These are phyloP conservation scores for Endocarpon pusillum DNA, from an alignment of 495 filamentous ascomycete genomes.

Conservation along the genomic window DNA sequence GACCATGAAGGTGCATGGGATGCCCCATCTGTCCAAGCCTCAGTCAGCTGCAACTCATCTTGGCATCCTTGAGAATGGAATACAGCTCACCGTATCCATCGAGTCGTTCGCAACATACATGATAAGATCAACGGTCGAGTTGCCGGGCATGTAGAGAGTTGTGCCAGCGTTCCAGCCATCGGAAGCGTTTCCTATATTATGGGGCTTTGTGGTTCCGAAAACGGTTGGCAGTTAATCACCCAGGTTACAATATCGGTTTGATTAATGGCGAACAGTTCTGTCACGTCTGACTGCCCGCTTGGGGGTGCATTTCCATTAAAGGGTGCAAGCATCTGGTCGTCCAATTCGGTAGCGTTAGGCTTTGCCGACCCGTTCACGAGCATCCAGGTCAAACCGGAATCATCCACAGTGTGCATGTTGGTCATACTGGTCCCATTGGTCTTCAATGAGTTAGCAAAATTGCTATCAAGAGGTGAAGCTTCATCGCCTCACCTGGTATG, in stretches of 20 bases:
- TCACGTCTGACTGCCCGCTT: conserved; percentile 2
- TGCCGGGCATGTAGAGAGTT: conserved; percentile 9
- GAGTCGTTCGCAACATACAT: conserved; percentile 11
- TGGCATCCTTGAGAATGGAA: too few relatives aligned
- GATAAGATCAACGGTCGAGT: conserved; percentile 11
- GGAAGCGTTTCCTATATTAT: conserved; percentile 8
- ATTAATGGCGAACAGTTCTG: conserved; percentile 6
- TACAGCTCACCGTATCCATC: conserved; percentile 11
- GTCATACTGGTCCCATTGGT: conserved; percentile 1
- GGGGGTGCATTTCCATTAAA: conserved; percentile 5
- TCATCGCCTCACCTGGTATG: too few relatives aligned
- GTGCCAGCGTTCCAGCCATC: conserved; percentile 10
- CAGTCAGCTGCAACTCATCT: too few relatives aligned
- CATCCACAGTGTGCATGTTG: conserved; percentile 1
- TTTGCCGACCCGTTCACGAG: conserved; percentile 8
- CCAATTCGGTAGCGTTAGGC: conserved; percentile 4
- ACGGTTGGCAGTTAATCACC: conserved; percentile 7
- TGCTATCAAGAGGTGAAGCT: too few relatives aligned
- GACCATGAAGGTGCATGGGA: conserved; percentile 11
- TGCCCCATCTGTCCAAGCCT: conserved; percentile 5
- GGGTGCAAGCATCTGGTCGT: conserved; percentile 2
- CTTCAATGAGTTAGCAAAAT: too few relatives aligned
- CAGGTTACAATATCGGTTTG: conserved; percentile 10
- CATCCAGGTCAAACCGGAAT: conserved; percentile 7
- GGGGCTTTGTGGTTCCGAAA: conserved; percentile 5